Evolutionary conservation across 805 yeast species (phyloP).

Genomic region (Lachancea meyersii): DNA sequence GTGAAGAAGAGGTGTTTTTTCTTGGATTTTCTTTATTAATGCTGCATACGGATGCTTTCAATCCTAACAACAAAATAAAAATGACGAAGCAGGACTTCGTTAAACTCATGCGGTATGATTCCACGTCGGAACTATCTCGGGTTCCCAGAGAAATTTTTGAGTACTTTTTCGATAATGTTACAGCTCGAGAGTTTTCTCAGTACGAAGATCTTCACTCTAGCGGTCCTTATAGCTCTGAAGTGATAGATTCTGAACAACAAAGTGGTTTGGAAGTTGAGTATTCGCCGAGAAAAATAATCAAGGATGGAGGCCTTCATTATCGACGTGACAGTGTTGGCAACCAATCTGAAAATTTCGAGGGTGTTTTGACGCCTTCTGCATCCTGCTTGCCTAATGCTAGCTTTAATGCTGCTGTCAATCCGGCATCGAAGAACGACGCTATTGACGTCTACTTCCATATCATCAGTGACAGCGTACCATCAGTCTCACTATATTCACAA

Average conservation of each 20-base stretch:
- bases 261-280: constrained; percentile 6
- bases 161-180: constrained; percentile 63
- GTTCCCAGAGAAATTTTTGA: constrained; percentile 40
- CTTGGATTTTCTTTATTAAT: constrained; percentile 59
- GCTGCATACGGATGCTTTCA: constrained; percentile 70
- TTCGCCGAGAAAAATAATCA: constrained; percentile 17
- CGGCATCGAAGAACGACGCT: constrained; percentile 19
- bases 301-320: background rate
- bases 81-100: constrained; percentile 62
- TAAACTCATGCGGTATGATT: constrained; percentile 37
- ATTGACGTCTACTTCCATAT: constrained; percentile 26
- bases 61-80: constrained; percentile 57
- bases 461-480: constrained; percentile 14
- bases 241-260: background rate
- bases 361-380: background rate
- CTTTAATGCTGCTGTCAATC: constrained; percentile 10
- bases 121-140: constrained; percentile 24
- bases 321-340: background rate
- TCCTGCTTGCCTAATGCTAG: background rate
- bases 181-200: constrained; percentile 47
- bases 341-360: background rate
- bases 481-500: constrained; percentile 6
- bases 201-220: constrained; percentile 14
- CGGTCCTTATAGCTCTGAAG: background rate
- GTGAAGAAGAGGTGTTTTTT: constrained; percentile 52